Percentiles rank a stretch among this genome's conserved stretches.
These are phyloP conservation scores for Stereum hirsutum DNA, from an alignment of 1,284 basidiomycete species.

Conservation along the genomic window DNA sequence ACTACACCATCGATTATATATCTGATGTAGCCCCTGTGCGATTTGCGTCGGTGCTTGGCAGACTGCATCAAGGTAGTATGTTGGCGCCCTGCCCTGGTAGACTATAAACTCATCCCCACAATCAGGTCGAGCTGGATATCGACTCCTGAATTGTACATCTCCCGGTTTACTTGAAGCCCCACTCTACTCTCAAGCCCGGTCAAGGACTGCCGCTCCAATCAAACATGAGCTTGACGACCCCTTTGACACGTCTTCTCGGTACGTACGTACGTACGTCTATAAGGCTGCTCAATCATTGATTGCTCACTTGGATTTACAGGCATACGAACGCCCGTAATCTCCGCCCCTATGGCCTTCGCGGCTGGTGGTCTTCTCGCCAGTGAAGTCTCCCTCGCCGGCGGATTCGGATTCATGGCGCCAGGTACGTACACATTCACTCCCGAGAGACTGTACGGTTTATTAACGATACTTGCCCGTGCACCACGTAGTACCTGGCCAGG, in stretches of 20 bases:
- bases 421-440: constrained; percentile 24
- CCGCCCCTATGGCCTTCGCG: constrained; percentile 61
- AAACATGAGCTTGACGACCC: constrained; percentile 21
- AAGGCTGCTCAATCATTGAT: constrained; percentile 1
- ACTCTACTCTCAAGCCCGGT: too few relatives aligned
- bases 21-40: too few relatives aligned
- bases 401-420: constrained; percentile 60
- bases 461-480: background rate
- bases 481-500: constrained; percentile 23
- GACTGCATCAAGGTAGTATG: too few relatives aligned
- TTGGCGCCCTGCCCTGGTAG: too few relatives aligned
- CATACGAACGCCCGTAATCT: constrained; percentile 47
- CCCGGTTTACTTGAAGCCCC: too few relatives aligned
- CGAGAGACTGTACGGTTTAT: background rate
- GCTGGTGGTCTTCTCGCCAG: constrained; percentile 56
- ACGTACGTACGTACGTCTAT: constrained; percentile 8
- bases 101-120: too few relatives aligned
- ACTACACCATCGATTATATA: too few relatives aligned
- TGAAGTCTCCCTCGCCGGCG: constrained; percentile 52
- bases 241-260: constrained; percentile 28
- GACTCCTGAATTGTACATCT: too few relatives aligned
- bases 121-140: too few relatives aligned
- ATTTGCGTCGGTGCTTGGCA: too few relatives aligned
- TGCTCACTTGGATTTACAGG: constrained; percentile 21
- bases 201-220: too few relatives aligned